Evolutionary conservation across 2,329 filamentous ascomycete genomes (phyloP).

Genomic region (Sporothrix brunneoviolacea): DNA sequence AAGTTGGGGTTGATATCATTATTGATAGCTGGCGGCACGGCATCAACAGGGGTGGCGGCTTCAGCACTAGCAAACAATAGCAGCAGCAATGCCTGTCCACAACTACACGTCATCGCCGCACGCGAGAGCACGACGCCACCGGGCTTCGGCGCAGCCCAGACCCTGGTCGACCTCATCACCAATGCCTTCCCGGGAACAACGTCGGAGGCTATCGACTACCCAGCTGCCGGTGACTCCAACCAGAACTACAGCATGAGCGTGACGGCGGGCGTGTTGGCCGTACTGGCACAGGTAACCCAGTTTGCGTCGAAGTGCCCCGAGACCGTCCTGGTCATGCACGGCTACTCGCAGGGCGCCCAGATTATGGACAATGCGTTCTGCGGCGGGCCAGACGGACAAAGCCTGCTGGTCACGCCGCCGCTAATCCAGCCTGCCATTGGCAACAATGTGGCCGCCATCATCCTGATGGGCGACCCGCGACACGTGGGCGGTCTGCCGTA

Average conservation of each 20-base stretch:
- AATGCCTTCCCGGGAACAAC: constrained; percentile 35
- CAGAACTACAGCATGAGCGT: constrained; percentile 45
- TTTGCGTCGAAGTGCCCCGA: constrained; percentile 48
- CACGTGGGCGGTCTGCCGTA: constrained; percentile 45
- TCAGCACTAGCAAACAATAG: not conserved
- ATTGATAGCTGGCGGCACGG: not conserved
- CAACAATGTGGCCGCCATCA: constrained; percentile 47
- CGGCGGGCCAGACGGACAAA: constrained; percentile 46
- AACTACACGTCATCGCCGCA: constrained; percentile 42
- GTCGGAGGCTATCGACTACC: constrained; percentile 41
- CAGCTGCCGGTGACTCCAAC: constrained; percentile 47
- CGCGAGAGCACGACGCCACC: constrained; percentile 41
- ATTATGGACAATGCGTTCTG: constrained; percentile 54
- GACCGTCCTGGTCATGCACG: constrained; percentile 50
- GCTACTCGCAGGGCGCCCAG: constrained; percentile 57
- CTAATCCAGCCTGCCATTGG: constrained; percentile 38
- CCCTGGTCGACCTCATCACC: constrained; percentile 38
- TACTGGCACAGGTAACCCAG: constrained; percentile 37
- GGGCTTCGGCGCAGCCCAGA: constrained; percentile 38
- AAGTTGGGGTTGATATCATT: not conserved
- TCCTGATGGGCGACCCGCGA: constrained; percentile 55
- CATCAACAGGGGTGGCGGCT: not conserved
- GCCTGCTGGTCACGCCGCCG: constrained; percentile 37
- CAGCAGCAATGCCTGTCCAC: constrained; percentile 29
- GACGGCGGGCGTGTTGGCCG: constrained; percentile 44